These are phyloP conservation scores for Sabuloglossum arenarium DNA, from an alignment of 495 filamentous ascomycete species.

Conservation along the genomic window DNA sequence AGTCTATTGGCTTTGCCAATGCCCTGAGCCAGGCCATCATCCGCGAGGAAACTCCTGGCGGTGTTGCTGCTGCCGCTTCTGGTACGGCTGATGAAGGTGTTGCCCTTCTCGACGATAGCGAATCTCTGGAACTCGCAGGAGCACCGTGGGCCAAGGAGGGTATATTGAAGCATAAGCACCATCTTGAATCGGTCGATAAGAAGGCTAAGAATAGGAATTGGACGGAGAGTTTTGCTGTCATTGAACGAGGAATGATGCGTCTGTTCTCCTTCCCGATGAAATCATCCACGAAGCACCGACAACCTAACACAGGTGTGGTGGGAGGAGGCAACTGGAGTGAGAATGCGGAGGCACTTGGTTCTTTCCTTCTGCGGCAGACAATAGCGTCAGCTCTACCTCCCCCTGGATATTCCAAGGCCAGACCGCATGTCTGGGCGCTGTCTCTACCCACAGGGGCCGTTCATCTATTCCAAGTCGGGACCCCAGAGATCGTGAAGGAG, in stretches of 20 bases:
- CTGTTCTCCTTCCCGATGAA: conserved; percentile 76
- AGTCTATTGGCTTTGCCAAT: conserved; percentile 94
- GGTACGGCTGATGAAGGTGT: conserved; percentile 22
- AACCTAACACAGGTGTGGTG: conserved; percentile 18
- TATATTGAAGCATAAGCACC: conserved; percentile 87
- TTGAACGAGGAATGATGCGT: conserved; percentile 88
- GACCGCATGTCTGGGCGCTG: conserved; percentile 85
- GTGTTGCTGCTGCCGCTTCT: neutral
- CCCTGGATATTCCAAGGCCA: conserved; percentile 76
- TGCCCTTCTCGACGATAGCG: conserved; percentile 70
- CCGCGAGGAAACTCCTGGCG: conserved; percentile 42
- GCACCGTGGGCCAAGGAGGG: conserved; percentile 98
- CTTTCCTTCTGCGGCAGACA: conserved; percentile 76
- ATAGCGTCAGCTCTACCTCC: conserved; percentile 78
- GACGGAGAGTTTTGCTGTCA: conserved; percentile 92
- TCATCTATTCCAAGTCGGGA: conserved; percentile 94
- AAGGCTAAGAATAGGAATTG: conserved; percentile 82
- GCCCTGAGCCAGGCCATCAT: conserved; percentile 93
- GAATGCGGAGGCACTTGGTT: conserved; percentile 18
- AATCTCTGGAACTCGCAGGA: conserved; percentile 70
- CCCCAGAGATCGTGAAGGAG: conserved; percentile 80
- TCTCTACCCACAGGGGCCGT: conserved; percentile 81
- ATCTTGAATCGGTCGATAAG: conserved; percentile 75
- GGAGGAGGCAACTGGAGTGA: conserved; percentile 8
- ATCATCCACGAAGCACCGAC: conserved; percentile 42